Conservation (phyloP, 768 basidiomycete species). For the Lentinula edodes region DNA sequence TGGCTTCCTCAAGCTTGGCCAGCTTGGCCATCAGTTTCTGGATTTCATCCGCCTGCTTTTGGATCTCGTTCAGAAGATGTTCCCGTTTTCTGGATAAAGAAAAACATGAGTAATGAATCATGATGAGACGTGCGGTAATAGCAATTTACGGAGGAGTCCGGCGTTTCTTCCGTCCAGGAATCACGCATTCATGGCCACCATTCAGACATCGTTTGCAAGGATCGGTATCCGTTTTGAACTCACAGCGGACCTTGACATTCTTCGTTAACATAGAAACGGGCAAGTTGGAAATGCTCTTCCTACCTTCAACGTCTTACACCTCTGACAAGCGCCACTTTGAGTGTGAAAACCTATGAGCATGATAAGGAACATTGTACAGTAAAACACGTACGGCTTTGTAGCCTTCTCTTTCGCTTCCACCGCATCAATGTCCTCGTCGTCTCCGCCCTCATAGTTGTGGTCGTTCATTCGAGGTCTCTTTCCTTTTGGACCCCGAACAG, state of each 20-base stretch:
- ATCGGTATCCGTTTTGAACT: constrained; percentile 66
- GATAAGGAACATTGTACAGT: constrained; percentile 7
- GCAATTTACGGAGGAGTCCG: constrained; percentile 66
- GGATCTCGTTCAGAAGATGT: constrained; percentile 70
- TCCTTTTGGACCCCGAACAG: constrained; percentile 16
- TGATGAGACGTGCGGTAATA: neutral
- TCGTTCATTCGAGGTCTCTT: constrained; percentile 32
- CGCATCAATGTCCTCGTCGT: constrained; percentile 30
- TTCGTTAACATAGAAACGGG: neutral
- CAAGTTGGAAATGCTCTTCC: constrained; percentile 17
- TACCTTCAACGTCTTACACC: constrained; percentile 56
- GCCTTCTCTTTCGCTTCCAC: constrained; percentile 31
- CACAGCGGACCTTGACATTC: constrained; percentile 59
- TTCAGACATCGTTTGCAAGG: constrained; percentile 71
- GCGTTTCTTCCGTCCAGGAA: constrained; percentile 82
- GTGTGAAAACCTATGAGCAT: constrained; percentile 19
- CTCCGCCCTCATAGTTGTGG: constrained; percentile 22
- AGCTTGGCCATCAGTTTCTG: constrained; percentile 66
- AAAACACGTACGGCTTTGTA: constrained; percentile 36
- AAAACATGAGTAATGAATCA: constrained; percentile 2
- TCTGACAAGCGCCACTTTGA: constrained; percentile 54
- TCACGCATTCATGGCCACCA: constrained; percentile 68
- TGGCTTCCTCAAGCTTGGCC: constrained; percentile 53
- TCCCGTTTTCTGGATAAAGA: constrained; percentile 61
- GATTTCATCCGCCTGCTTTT: constrained; percentile 68